These are phyloP conservation scores for Metarhizium brunneum DNA, from an alignment of 2,329 filamentous ascomycete genomes.

Conservation along the genomic window DNA sequence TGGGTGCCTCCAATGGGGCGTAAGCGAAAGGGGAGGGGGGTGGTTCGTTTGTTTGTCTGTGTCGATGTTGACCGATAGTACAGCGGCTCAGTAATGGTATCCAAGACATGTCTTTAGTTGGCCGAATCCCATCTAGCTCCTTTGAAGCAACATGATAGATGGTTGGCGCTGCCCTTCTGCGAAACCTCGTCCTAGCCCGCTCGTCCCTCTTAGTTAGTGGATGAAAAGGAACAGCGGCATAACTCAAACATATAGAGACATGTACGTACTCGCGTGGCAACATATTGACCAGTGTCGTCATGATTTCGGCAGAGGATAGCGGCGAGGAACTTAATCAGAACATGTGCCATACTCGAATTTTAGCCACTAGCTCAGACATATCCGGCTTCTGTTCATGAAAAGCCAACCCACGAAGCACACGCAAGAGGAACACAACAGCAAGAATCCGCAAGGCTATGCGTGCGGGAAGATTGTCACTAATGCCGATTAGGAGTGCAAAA, in stretches of 20 bases:
- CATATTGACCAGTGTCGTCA: neutral
- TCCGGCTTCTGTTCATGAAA: neutral
- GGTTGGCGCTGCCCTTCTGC: no score
- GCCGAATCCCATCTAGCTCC: no score
- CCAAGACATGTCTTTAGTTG: conserved; percentile 12
- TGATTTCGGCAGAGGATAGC: neutral
- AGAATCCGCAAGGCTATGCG: neutral
- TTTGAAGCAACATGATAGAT: no score
- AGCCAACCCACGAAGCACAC: neutral
- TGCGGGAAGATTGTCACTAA: no score
- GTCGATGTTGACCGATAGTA: neutral
- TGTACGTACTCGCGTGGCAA: no score
- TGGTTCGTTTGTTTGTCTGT: no score
- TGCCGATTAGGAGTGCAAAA: no score
- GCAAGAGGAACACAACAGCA: neutral
- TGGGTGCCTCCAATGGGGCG: neutral
- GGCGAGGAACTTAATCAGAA: neutral
- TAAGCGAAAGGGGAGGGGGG: no score
- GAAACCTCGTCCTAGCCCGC: no score
- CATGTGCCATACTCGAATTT: neutral
- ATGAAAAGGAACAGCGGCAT: no score
- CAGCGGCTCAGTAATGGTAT: conserved; percentile 4
- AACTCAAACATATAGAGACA: no score
- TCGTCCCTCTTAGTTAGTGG: no score
- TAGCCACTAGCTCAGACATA: neutral